A percentile compares a stretch with the other conserved stretches of the same genome.
These are phyloP conservation scores for Fusarium kyushuense DNA, from an alignment of 2,329 filamentous ascomycete genomes.

Conservation along the genomic window DNA sequence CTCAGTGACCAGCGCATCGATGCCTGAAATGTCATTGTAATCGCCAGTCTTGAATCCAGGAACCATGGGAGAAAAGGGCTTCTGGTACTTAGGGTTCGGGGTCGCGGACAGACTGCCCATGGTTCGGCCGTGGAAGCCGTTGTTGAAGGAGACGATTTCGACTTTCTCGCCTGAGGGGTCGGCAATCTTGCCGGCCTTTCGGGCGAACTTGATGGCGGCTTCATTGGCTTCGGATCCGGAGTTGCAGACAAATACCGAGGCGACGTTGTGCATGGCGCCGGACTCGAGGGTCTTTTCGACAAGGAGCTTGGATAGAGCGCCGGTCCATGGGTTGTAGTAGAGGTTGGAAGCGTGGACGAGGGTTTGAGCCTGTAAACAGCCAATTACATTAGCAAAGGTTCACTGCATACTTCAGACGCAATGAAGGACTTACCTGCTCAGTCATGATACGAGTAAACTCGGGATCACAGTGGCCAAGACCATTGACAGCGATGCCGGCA, in stretches of 20 bases:
- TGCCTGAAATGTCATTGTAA: slow-evolving; percentile 82
- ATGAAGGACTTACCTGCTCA: slow-evolving; percentile 70
- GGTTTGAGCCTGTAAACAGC: slow-evolving; percentile 67
- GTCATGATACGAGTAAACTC: slow-evolving; percentile 80
- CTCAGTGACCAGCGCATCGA: slow-evolving; percentile 81
- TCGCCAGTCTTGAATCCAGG: slow-evolving; percentile 90
- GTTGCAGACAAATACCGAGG: slow-evolving; percentile 92
- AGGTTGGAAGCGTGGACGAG: slow-evolving; percentile 95
- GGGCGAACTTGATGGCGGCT: slow-evolving; percentile 95
- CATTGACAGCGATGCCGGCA: slow-evolving; percentile 94
- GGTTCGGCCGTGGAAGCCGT: slow-evolving; percentile 95
- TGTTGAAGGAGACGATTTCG: slow-evolving; percentile 90
- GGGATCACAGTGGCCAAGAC: slow-evolving; percentile 88
- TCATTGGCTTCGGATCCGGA: slow-evolving; percentile 98
- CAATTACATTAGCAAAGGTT: neutral
- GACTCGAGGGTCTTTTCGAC: slow-evolving; percentile 83
- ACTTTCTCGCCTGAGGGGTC: slow-evolving; percentile 79
- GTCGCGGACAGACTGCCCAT: slow-evolving; percentile 97
- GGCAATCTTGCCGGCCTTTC: slow-evolving; percentile 85
- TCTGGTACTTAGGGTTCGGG: slow-evolving; percentile 97
- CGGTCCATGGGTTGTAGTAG: slow-evolving; percentile 97
- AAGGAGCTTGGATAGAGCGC: slow-evolving; percentile 85
- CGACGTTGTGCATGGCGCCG: slow-evolving; percentile 84
- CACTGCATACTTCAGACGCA: no score
- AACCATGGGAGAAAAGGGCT: slow-evolving; percentile 94